These are phyloP conservation scores for Colletotrichum sp. DNA, from an alignment of 2,329 filamentous ascomycete genomes.

Conservation along the genomic window DNA sequence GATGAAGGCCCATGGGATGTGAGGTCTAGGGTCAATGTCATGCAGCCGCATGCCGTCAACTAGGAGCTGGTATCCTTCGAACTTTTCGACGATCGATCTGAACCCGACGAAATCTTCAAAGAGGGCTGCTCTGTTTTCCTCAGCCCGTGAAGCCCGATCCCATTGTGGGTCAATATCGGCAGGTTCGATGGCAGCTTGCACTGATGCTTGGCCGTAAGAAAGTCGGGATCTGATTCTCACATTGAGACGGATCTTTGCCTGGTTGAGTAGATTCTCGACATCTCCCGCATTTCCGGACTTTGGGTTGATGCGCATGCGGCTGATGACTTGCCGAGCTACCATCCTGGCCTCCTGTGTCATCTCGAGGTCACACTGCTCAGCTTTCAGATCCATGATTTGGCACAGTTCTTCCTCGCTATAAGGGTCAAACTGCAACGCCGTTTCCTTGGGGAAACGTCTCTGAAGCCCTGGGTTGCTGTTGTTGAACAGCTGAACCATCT, in stretches of 20 bases:
- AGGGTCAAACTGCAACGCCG: slow-evolving; percentile 65
- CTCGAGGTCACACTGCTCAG: slow-evolving; percentile 50
- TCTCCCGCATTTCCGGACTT: slow-evolving; percentile 70
- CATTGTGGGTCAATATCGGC: slow-evolving; percentile 42
- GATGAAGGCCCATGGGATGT: slow-evolving; percentile 60
- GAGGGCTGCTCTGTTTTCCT: slow-evolving; percentile 34
- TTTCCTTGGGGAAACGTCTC: slow-evolving; percentile 60
- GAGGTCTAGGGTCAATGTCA: slow-evolving; percentile 56
- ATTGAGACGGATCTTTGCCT: neutral
- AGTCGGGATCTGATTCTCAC: neutral
- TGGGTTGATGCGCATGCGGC: slow-evolving; percentile 54
- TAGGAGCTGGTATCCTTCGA: slow-evolving; percentile 60
- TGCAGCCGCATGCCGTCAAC: slow-evolving; percentile 55
- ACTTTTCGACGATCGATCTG: slow-evolving; percentile 54
- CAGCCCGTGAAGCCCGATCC: slow-evolving; percentile 40
- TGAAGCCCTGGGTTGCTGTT: slow-evolving; percentile 65
- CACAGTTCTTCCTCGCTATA: slow-evolving; percentile 57
- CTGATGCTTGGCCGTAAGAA: neutral
- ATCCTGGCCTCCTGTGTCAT: slow-evolving; percentile 50
- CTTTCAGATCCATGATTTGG: slow-evolving; percentile 59
- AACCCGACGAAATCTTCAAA: slow-evolving; percentile 66
- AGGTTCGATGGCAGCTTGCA: slow-evolving; percentile 29
- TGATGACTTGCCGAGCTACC: slow-evolving; percentile 54
- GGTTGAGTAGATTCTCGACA: slow-evolving; percentile 60
- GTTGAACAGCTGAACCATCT: slow-evolving; percentile 66